These are phyloP conservation scores for Pisolithus orientalis DNA, from an alignment of 768 basidiomycete species.

Conservation along the genomic window DNA sequence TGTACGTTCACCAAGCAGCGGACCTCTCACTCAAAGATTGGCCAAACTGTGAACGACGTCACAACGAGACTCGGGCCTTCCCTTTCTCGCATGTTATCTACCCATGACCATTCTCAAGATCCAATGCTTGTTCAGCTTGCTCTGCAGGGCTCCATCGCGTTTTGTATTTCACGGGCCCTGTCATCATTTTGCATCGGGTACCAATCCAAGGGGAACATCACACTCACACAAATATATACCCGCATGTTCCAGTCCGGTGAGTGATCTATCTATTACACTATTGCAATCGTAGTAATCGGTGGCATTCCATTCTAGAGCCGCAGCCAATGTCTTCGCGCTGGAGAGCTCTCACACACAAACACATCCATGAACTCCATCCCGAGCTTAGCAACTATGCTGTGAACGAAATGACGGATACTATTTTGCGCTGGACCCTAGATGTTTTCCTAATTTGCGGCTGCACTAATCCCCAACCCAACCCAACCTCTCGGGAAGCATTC, in stretches of 20 bases:
- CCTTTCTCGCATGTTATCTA: conserved; percentile 53
- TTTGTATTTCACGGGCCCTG: conserved; percentile 61
- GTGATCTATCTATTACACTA: conserved; percentile 11
- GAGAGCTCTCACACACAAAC: conserved; percentile 65
- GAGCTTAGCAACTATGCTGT: conserved; percentile 58
- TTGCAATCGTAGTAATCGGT: conserved; percentile 10
- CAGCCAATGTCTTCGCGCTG: conserved; percentile 76
- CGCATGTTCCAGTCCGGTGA: conserved; percentile 51
- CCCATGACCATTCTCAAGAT: conserved; percentile 67
- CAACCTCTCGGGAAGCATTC: conserved; percentile 34
- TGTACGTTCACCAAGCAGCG: conserved; percentile 45
- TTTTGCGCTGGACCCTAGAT: conserved; percentile 66
- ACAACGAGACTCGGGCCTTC: conserved; percentile 56
- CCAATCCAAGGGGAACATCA: conserved; percentile 60
- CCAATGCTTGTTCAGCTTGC: conserved; percentile 73
- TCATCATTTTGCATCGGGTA: conserved; percentile 71
- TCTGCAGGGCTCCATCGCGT: conserved; percentile 62
- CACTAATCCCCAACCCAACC: conserved; percentile 32
- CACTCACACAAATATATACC: conserved; percentile 55
- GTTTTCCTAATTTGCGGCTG: conserved; percentile 62
- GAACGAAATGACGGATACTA: conserved; percentile 69
- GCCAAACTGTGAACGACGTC: conserved; percentile 54
- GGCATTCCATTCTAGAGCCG: conserved; percentile 40
- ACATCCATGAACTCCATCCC: conserved; percentile 64
- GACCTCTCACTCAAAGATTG: conserved; percentile 33